Evolutionary conservation across 805 yeast genomes (phyloP), one percentile per base, ranked within the genome.

Genomic region (Wickerhamomyces ciferrii): DNA sequence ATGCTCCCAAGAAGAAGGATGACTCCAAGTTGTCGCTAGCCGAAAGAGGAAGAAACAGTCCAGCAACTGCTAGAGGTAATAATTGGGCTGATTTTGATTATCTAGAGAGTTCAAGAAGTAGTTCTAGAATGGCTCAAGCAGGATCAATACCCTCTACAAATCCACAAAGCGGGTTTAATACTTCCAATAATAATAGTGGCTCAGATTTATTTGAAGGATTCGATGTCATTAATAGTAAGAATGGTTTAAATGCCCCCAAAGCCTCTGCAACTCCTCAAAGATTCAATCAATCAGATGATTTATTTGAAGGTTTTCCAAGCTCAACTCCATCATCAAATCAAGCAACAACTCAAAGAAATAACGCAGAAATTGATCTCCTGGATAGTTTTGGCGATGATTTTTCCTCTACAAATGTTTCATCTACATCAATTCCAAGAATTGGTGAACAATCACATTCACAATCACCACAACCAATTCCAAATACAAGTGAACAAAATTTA

Each of bases 31-130:
- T 70, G 32, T 54, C 69, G 0, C 45, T 71, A 41, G 57, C 62
- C 2, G 72, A 73, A 50, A 62, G 71, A 41, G 65, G 64, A 53
- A 58, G 54, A 43, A 50, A 50, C 48, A 38, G 37, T 20, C 23
- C 43, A 46, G 41, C 29, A 42, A 35, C 38, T 32, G 17, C 25
- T n/a, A 32, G 36, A 20, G 44, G 25, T 21, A n/a, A 35, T 17
- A 46, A 49, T 34, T 69, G 70, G 70, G 58, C 67, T 3, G 65
- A 68, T 41, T 51, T 75, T 36, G 77, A 71, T 50, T 41, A 68
- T n/a, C 50, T 75, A 14, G 53, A 53, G 13, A 43, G 41, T 13
- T 39, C 55, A 0, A 35, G 38, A 5, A 40, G 41, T 11, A 23
- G 18, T 18, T 37, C 38, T 11, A 35, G 43, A 21, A 13, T 27